A percentile compares a stretch with the other conserved stretches of the same genome.
These are phyloP conservation scores for Verticillium zaregamsianum DNA, from an alignment of 2,329 filamentous ascomycete species.

Conservation along the genomic window DNA sequence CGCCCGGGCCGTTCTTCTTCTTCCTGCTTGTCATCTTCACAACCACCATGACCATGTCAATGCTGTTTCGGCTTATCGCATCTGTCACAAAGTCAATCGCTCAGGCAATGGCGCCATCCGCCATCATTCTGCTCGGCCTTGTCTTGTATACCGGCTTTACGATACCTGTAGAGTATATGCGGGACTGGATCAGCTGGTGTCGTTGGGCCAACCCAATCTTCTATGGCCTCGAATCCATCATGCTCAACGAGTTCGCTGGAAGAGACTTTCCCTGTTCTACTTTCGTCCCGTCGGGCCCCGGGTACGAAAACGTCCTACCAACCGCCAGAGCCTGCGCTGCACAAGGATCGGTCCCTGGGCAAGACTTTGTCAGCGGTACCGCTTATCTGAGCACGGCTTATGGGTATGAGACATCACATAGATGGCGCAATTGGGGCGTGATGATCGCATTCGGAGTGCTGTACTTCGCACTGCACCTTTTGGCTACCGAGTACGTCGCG, in stretches of 20 bases:
- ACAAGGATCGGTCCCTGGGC: conserved; percentile 43
- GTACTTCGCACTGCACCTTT: conserved; percentile 30
- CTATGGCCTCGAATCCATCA: conserved; percentile 60
- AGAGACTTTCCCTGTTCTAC: conserved; percentile 41
- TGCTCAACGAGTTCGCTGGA: conserved; percentile 57
- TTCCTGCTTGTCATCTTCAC: conserved; percentile 58
- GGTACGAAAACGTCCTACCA: conserved; percentile 20
- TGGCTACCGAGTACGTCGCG: conserved; percentile 6
- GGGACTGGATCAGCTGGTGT: conserved; percentile 47
- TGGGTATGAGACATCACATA: conserved; percentile 40
- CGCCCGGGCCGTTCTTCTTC: conserved; percentile 60
- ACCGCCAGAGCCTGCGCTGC: conserved; percentile 39
- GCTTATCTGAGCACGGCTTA: conserved; percentile 42
- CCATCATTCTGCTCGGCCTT: conserved; percentile 39
- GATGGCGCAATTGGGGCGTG: conserved; percentile 56
- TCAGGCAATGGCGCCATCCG: conserved; percentile 48
- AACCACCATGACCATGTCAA: conserved; percentile 59
- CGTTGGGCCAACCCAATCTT: conserved; percentile 60
- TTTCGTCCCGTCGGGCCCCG: conserved; percentile 20
- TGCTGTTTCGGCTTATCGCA: conserved; percentile 50
- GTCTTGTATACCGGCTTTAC: conserved; percentile 48
- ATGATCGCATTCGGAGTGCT: conserved; percentile 46
- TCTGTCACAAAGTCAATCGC: conserved; percentile 43
- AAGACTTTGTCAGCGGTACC: conserved; percentile 38
- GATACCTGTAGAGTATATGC: conserved; percentile 42